Base-by-base conservation (phyloP, 164 flowering plant species). In the Taxillus chinensis region DNA sequence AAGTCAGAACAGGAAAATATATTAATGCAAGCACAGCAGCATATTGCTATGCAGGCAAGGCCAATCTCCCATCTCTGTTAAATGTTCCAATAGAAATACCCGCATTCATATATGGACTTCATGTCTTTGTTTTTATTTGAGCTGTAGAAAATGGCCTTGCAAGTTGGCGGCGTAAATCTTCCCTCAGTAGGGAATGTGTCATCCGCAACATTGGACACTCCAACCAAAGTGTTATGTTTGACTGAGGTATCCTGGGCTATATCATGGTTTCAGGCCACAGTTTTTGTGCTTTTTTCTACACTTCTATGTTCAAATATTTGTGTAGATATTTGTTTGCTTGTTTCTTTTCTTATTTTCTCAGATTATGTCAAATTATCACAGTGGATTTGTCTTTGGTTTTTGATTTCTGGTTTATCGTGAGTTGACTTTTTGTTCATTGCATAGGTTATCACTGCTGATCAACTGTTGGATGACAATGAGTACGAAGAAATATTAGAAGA, bases 401-500 rank as follows among this genome's bases (percentile, higher is more conserved):
- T 11, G 13, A 12, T 11, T 49, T 11, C 5, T 49, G 14, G 10
- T 9, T 12, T 9, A 49, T 49, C 13, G 52, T 7, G 12, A 15
- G 16, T 7, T n/a, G 16, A n/a, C 3, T 10, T 58, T 57, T 60
- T 39, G 49, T 62, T 14, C 12, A 45, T 27, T 39, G 12, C 66
- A 15, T 62, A 89, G 87, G 96, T 80, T 43, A 73, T 87, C 16
- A 72, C 70, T 67, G 68, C 71, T 46, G 92, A 90, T 53, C 80
- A 80, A 64, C 73, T 90, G 68, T 69, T 63, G 68, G 85, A 87
- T 65, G 85, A 87, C 57, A 82, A 75, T 16, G 90, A 78, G 60
- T 90, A 83, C 62, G 84, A 82, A 66, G 95, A 90, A 61, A 90
- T 90, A 62, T 62, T 84, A 50, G 95, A 86, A 67, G 97, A 90